phyloP scores from a whole-genome alignment of 495 filamentous ascomycete genomes.

The Ascobolus immersus region DNA sequence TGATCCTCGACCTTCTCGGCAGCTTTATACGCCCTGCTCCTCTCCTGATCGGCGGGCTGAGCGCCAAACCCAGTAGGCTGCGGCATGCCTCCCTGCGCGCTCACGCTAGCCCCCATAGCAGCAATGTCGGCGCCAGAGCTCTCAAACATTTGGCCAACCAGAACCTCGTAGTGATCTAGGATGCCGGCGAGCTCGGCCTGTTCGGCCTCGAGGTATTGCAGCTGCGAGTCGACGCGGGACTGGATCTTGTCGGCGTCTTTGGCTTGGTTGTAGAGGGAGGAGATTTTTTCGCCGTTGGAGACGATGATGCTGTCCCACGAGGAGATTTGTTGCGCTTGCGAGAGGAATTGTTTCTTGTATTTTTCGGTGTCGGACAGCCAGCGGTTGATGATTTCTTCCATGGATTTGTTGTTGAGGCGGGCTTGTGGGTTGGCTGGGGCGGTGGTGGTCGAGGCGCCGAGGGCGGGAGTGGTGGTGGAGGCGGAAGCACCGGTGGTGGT shows the following conservation, averaged over 20 bases:
- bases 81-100: conserved; percentile 37
- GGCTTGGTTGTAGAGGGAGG: conserved; percentile 61
- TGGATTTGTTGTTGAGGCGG: conserved; percentile 87
- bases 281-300: conserved; percentile 75
- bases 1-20: conserved; percentile 74
- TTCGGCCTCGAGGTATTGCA: conserved; percentile 64
- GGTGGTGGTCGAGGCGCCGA: background rate
- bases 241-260: conserved; percentile 79
- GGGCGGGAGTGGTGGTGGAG: conserved; percentile 5
- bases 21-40: conserved; percentile 76
- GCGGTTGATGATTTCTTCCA: conserved; percentile 97
- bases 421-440: conserved; percentile 21
- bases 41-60: conserved; percentile 72
- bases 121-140: background rate
- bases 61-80: no score
- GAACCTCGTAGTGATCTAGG: conserved; percentile 69
- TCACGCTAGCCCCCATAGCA: no score
- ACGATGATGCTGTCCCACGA: conserved; percentile 80
- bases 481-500: conserved; percentile 5
- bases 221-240: conserved; percentile 70
- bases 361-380: conserved; percentile 89
- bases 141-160: conserved; percentile 40
- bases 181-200: conserved; percentile 66
- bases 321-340: conserved; percentile 63
- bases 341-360: conserved; percentile 85